A percentile compares a stretch with the other conserved stretches of the same genome.
phyloP scores from a whole-genome alignment of 2,329 filamentous ascomycete species.

The Claviceps lovelessii region DNA sequence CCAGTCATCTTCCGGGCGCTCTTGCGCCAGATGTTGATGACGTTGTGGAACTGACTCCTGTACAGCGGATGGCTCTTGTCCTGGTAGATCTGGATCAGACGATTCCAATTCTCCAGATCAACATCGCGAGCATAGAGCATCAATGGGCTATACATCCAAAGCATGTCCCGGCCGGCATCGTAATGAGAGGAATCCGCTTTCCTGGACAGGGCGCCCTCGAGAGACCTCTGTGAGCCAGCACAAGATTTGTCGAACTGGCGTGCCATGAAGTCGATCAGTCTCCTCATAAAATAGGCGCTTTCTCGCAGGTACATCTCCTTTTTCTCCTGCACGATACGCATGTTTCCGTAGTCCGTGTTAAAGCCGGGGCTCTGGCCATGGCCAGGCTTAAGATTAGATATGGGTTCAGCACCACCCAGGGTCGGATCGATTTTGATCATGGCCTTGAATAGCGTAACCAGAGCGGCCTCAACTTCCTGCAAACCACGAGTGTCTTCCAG shows the following conservation, averaged over 20 bases:
- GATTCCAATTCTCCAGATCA: conserved; percentile 68
- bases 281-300: conserved; percentile 59
- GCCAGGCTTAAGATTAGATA: conserved; percentile 33
- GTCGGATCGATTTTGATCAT: conserved; percentile 87
- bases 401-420: conserved; percentile 40
- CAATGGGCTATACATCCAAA: conserved; percentile 82
- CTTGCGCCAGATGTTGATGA: conserved; percentile 64
- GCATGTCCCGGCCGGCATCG: conserved; percentile 52
- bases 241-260: conserved; percentile 66
- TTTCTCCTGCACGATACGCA: conserved; percentile 91
- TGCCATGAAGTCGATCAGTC: conserved; percentile 69
- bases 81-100: conserved; percentile 67
- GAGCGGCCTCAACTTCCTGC: conserved; percentile 59
- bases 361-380: conserved; percentile 34
- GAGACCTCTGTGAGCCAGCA: conserved; percentile 50
- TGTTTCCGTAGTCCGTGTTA: conserved; percentile 66
- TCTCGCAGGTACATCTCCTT: conserved; percentile 76
- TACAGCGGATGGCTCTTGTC: conserved; percentile 63
- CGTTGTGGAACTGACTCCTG: conserved; percentile 66
- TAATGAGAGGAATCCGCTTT: conserved; percentile 61
- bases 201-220: conserved; percentile 45
- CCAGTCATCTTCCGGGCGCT: conserved; percentile 59
- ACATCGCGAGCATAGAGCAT: conserved; percentile 81
- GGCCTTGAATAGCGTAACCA: conserved; percentile 77
- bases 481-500: conserved; percentile 58